A percentile compares a stretch with the other conserved stretches of the same genome.
Conservation (phyloP, 208 protist species). For the Herpetomonas muscarum region DNA sequence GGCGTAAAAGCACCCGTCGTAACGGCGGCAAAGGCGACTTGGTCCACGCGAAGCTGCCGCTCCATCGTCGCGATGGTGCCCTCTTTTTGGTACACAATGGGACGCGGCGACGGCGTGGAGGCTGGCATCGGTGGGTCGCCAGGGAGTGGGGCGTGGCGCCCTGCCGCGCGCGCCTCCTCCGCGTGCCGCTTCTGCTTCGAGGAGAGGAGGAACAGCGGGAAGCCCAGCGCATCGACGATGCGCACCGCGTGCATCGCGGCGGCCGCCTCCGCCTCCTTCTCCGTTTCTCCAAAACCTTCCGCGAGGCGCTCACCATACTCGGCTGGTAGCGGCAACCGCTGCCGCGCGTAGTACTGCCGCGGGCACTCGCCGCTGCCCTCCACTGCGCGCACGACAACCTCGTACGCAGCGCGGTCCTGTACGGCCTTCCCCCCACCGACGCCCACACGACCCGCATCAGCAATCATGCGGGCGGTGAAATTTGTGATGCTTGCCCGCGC, state of each 20-base stretch:
- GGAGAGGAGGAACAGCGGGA: conserved; percentile 74
- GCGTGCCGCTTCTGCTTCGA: conserved; percentile 80
- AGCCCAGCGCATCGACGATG: conserved; percentile 72
- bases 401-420: background rate
- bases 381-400: conserved; percentile 48
- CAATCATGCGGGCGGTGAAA: no score
- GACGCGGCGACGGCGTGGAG: conserved; percentile 33
- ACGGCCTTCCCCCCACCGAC: background rate
- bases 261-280: conserved; percentile 70
- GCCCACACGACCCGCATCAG: no score
- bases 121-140: conserved; percentile 24
- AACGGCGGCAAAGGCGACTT: conserved; percentile 44
- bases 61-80: conserved; percentile 13
- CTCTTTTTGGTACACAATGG: conserved; percentile 18
- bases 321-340: conserved; percentile 58
- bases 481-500: no score
- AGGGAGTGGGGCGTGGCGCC: conserved; percentile 56
- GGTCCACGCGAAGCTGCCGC: conserved; percentile 45
- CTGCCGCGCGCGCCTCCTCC: conserved; percentile 48
- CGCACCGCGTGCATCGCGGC: conserved; percentile 86
- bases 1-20: conserved; percentile 33
- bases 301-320: conserved; percentile 68
- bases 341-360: conserved; percentile 52
- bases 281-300: conserved; percentile 67
- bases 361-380: conserved; percentile 20